A percentile compares a stretch with the other conserved stretches of the same genome.
phyloP scores from a whole-genome alignment of 2,329 filamentous ascomycete species.

The Alternaria infectoria region DNA sequence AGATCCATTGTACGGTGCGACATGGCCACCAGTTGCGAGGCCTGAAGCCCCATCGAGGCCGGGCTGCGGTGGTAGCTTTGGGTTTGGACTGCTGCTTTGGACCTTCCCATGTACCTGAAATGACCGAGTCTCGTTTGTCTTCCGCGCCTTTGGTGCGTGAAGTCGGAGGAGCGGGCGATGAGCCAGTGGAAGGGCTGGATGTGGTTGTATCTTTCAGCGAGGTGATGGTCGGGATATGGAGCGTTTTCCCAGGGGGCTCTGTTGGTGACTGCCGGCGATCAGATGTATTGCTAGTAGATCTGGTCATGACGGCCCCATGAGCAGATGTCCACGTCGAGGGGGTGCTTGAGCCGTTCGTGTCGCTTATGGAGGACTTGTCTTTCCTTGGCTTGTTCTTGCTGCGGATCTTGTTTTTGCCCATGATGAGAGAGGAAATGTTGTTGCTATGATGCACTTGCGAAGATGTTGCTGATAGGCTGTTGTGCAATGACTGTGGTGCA shows the following conservation, averaged over 20 bases:
- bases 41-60: neutral
- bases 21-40: constrained; percentile 31
- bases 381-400: constrained; percentile 9
- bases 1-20: constrained; percentile 19
- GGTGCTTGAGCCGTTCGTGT: neutral
- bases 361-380: neutral
- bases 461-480: constrained; percentile 30
- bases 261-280: neutral
- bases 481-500: constrained; percentile 24
- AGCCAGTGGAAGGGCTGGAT: neutral
- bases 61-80: neutral
- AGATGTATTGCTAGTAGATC: neutral
- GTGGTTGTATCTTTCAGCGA: neutral
- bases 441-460: constrained; percentile 31
- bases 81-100: neutral
- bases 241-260: neutral
- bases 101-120: constrained; percentile 11
- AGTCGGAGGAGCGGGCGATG: neutral
- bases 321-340: neutral
- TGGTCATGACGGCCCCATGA: neutral
- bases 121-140: constrained; percentile 19
- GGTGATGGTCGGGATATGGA: neutral
- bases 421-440: constrained; percentile 26
- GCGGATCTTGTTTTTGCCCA: constrained; percentile 20
- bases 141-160: neutral